Evolutionary conservation across 2,329 filamentous ascomycete genomes (phyloP).

Genomic region (Alternaria sp.): DNA sequence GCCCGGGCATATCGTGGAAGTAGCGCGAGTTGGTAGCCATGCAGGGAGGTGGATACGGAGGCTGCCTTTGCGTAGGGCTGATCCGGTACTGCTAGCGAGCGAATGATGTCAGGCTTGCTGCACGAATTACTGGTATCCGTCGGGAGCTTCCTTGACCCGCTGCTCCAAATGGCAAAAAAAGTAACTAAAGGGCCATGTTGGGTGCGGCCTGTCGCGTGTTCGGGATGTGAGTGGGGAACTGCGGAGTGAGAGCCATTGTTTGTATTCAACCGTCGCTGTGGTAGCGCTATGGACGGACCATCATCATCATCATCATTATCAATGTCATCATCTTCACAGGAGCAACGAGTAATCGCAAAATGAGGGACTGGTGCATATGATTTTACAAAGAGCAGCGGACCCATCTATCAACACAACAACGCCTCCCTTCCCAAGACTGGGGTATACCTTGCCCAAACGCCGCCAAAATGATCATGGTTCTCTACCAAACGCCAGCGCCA

Average conservation of each 20-base stretch:
- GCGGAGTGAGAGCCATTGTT: conserved; percentile 28
- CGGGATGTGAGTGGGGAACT: conserved; percentile 16
- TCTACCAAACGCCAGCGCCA: conserved; percentile 7
- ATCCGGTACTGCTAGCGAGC: conserved; percentile 12
- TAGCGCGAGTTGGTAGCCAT: conserved; percentile 33
- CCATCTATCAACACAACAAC: conserved; percentile 10
- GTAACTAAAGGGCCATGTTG: conserved; percentile 32
- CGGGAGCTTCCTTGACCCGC: conserved; percentile 8
- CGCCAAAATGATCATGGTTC: background rate
- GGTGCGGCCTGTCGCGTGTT: conserved; percentile 16
- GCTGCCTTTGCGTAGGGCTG: conserved; percentile 28
- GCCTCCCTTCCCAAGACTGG: conserved; percentile 18
- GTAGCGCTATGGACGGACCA: conserved; percentile 16
- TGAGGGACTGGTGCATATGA: conserved; percentile 1
- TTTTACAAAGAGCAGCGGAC: conserved; percentile 15
- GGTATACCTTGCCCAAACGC: conserved; percentile 34
- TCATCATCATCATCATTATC: background rate
- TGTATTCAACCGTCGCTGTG: conserved; percentile 23
- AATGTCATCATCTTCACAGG: background rate
- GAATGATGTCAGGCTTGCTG: conserved; percentile 24
- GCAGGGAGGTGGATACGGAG: conserved; percentile 29
- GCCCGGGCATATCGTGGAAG: conserved; percentile 40
- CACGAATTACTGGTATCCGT: conserved; percentile 13
- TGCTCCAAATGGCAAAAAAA: conserved; percentile 13
- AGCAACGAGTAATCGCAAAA: background rate